Evolutionary conservation across 208 protist species (phyloP).

Genomic region (Wallacemonas sp.): DNA sequence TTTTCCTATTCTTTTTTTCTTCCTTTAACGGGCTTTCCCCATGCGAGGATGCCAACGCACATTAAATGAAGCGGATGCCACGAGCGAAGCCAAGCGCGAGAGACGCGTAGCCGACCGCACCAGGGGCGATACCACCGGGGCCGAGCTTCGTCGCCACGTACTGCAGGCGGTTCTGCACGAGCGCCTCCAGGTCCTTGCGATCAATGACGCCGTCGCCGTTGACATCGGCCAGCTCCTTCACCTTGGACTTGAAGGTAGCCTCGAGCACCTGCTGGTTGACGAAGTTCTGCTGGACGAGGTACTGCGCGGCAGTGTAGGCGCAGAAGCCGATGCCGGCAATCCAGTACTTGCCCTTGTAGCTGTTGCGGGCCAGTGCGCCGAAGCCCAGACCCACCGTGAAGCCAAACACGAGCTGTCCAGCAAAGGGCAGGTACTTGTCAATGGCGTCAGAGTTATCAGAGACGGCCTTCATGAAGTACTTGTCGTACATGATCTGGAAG

Average conservation of each 20-base stretch:
- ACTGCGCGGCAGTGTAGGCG: slow-evolving; percentile 53
- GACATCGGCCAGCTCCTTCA: slow-evolving; percentile 50
- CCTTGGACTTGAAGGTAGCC: slow-evolving; percentile 44
- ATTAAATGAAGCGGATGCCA: slow-evolving; percentile 48
- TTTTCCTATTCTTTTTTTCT: background rate
- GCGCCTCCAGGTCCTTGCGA: slow-evolving; percentile 44
- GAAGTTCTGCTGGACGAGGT: slow-evolving; percentile 62
- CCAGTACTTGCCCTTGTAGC: slow-evolving; percentile 41
- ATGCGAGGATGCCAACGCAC: background rate
- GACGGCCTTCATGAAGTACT: slow-evolving; percentile 35
- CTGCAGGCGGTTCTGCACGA: slow-evolving; percentile 60
- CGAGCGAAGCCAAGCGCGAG: slow-evolving; percentile 49
- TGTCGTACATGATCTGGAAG: slow-evolving; percentile 70
- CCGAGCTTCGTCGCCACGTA: slow-evolving; percentile 64
- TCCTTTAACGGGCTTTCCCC: background rate
- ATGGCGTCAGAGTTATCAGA: slow-evolving; percentile 27
- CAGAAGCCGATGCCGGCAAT: slow-evolving; percentile 39
- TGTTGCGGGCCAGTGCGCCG: slow-evolving; percentile 36
- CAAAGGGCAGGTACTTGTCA: slow-evolving; percentile 51
- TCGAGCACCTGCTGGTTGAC: slow-evolving; percentile 50
- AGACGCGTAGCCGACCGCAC: slow-evolving; percentile 43
- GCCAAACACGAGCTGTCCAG: slow-evolving; percentile 52
- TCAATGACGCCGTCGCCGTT: slow-evolving; percentile 59
- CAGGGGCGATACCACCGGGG: slow-evolving; percentile 59
- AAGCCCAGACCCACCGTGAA: slow-evolving; percentile 35